These are phyloP conservation scores for Ogataea trehalophila DNA, from an alignment of 805 yeast species.

Conservation along the genomic window DNA sequence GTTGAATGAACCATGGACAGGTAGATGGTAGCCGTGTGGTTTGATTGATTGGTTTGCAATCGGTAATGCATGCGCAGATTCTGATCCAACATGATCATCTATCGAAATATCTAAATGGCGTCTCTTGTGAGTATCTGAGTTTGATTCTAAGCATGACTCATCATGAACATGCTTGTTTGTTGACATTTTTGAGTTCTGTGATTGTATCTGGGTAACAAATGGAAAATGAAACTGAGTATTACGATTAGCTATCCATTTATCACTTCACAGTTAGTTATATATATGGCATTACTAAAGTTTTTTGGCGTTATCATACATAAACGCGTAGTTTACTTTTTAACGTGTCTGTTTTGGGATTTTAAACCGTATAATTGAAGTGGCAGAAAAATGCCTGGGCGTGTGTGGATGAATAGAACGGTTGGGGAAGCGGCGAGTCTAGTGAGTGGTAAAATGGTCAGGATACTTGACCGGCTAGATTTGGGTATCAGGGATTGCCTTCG, in stretches of 20 bases:
- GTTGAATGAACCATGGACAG: constrained; percentile 22
- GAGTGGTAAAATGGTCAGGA: too few relatives aligned
- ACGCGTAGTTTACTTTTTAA: too few relatives aligned
- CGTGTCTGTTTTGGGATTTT: too few relatives aligned
- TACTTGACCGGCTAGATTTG: too few relatives aligned
- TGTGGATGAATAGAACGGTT: too few relatives aligned
- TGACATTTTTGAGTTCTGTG: background rate
- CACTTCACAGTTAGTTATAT: too few relatives aligned
- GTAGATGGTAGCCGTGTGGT: constrained; percentile 28
- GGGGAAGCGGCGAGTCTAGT: too few relatives aligned
- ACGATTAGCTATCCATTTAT: too few relatives aligned
- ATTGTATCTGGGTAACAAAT: background rate
- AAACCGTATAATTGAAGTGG: too few relatives aligned
- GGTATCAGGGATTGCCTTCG: too few relatives aligned
- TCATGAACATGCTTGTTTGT: constrained; percentile 8
- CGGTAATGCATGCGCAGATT: constrained; percentile 28
- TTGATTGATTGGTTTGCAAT: constrained; percentile 27
- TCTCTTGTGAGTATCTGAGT: constrained; percentile 13
- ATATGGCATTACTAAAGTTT: background rate
- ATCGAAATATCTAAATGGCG: constrained; percentile 18
- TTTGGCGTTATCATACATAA: background rate
- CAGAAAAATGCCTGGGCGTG: too few relatives aligned
- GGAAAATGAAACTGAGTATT: background rate
- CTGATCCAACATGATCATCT: constrained; percentile 21
- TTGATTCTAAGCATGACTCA: constrained; percentile 2